Conservation (phyloP, 129 eudicot species). For the Pittosporum tobira region DNA sequence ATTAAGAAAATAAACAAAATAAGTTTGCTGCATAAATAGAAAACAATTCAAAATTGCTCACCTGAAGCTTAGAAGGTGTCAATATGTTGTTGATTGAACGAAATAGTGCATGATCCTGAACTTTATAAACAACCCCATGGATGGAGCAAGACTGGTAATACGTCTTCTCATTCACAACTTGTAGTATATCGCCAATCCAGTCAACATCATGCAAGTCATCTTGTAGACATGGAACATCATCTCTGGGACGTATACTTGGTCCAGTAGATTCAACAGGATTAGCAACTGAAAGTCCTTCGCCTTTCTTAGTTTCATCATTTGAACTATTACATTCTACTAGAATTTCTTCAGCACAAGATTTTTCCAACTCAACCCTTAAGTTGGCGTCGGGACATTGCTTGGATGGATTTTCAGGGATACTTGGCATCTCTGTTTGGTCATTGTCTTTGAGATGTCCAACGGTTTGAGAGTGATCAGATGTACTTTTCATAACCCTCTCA, state of each 20-base stretch:
- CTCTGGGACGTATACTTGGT: constrained; percentile 13
- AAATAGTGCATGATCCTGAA: constrained; percentile 67
- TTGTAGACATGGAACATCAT: constrained; percentile 24
- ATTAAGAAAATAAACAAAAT: too few relatives aligned
- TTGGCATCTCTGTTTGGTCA: constrained; percentile 10
- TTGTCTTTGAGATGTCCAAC: constrained; percentile 15
- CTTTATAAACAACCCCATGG: constrained; percentile 51
- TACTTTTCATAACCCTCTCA: too few relatives aligned
- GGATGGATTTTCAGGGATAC: constrained; percentile 14
- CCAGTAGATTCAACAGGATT: constrained; percentile 26
- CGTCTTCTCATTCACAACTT: constrained; percentile 40
- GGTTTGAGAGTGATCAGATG: too few relatives aligned
- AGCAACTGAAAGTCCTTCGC: constrained; percentile 17
- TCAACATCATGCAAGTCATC: constrained; percentile 46
- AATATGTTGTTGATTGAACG: constrained; percentile 37
- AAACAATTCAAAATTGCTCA: constrained; percentile 20
- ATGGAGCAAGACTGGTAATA: constrained; percentile 67
- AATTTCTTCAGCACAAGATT: constrained; percentile 21
- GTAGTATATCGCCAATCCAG: constrained; percentile 54
- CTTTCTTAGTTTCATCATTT: constrained; percentile 16
- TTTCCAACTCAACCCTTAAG: constrained; percentile 13
- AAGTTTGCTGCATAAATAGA: neutral
- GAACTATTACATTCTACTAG: constrained; percentile 9
- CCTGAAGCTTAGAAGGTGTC: constrained; percentile 80
- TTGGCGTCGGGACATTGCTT: constrained; percentile 18